These are phyloP conservation scores for Hysterium pulicare DNA, from an alignment of 2,329 filamentous ascomycete species.

Conservation along the genomic window DNA sequence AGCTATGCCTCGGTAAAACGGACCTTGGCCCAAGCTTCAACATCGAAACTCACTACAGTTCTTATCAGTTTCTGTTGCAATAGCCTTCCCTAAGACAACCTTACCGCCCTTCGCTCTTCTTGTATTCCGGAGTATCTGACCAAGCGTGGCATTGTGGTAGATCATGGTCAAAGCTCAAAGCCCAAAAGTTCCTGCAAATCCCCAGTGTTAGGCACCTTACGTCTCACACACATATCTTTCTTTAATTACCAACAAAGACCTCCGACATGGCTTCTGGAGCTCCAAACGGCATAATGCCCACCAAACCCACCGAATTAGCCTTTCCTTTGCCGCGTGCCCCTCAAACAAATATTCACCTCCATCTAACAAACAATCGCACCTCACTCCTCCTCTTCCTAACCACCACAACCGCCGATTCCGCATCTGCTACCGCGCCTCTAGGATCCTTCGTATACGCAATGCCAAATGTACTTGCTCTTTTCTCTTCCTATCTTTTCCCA, in stretches of 20 bases:
- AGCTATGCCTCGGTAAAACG: no score
- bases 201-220: no score
- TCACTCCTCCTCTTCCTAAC: slow-evolving; percentile 57
- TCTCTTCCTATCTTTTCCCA: slow-evolving; percentile 24
- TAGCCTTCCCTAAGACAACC: no score
- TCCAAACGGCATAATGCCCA: slow-evolving; percentile 13
- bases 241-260: background rate
- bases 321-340: slow-evolving; percentile 56
- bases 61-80: no score
- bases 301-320: slow-evolving; percentile 52
- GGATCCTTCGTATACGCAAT: slow-evolving; percentile 94
- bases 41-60: no score
- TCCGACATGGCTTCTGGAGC: slow-evolving; percentile 17
- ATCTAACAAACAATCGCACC: slow-evolving; percentile 53
- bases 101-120: no score
- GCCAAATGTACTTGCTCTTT: slow-evolving; percentile 65
- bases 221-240: no score
- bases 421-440: slow-evolving; percentile 45
- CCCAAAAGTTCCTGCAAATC: no score
- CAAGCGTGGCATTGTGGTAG: no score
- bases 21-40: no score
- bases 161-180: no score
- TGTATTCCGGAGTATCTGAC: no score
- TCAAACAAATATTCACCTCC: slow-evolving; percentile 57
- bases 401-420: slow-evolving; percentile 44